Base-by-base conservation (phyloP, 495 filamentous ascomycete species). In the Xylaria flabelliformis region DNA sequence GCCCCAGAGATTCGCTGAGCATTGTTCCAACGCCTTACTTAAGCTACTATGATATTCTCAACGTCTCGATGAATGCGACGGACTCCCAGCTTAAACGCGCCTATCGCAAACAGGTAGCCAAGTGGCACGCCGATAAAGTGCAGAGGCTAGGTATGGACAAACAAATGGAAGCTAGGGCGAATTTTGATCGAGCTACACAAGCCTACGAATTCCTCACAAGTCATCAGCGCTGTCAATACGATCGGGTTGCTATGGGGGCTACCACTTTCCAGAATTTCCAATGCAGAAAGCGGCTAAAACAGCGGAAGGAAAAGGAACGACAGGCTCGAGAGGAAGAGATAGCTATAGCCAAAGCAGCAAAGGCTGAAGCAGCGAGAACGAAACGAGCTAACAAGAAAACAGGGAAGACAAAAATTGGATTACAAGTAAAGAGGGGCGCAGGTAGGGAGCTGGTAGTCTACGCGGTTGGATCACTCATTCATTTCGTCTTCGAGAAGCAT, bases 81-180 rank as follows among this genome's bases (percentile, higher is more conserved):
- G 46, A 64, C 7, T 4, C 32, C 0, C 46, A 64, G 2, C 13
- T 71, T n/a, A 53, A 13, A 34, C 69, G 19, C 5, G 69, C 59
- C 0, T 71, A 71, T 32, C 69, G 59, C 4, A n/a, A 4, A 0
- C 29, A 64, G 8, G 36, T 42, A 2, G 9, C 7, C 9, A 2
- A 1, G 1, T 64, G 5, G 15, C 69, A 71, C 34, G 34, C 48
- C 2, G 69, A 71, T 9, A 71, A 71, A 19, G 19, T 3, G 13
- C 66, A 46, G 26, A 59, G 51, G 53, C 12, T 46, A 17, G 9
- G 36, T 10, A 26, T 6, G 0, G 4, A 7, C 1, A 26, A 34
- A 48, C 66, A 19, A 17, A 24, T 19, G 24, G 2, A 48, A 24
- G 62, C 41, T 2, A 48, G 48, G 26, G 24, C 1, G 12, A 12